Evolutionary conservation across 495 filamentous ascomycete species (phyloP), one percentile per base, ranked within the genome.

Genomic region (Tuber aestivum): DNA sequence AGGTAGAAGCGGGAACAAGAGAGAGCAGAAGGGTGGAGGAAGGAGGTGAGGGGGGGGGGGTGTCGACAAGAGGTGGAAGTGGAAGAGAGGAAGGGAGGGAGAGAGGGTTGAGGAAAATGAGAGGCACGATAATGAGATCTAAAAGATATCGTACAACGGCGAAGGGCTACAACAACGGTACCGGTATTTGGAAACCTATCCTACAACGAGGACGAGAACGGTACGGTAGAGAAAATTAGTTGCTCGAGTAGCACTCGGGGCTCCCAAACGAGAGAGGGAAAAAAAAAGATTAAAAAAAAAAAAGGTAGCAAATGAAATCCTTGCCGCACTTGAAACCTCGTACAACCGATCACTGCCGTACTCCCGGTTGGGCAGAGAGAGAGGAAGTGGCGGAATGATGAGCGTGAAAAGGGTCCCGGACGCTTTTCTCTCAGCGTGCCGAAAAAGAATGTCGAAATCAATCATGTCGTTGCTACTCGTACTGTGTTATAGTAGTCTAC

Each of bases 321-420:
- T 50, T 79, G 78, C 77, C 48, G 40, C 35, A 79, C 73, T 79
- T 79, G 78, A 79, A 79, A 79, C 78, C 78, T 73, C 78, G 78
- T 79, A 79, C 78, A 79, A 79, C 78, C 78, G 78, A 79, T 75
- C 72, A 79, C 76, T 75, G 76, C 65, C 72, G 76, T 75, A 77
- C 41, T 75, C 72, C 77, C 76, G 72, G 76, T 79, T 79, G 70
- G 76, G 41, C 41, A 14, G 69, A 69, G 32, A 68, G 42, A 70
- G n/a, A n/a, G n/a, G n/a, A 56, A 45, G 78, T 79, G 78, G 76
- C 78, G 72, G 77, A 75, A 74, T 79, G 71, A 56, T 56, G 50
- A 56, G 23, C 8, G 23, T 12, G 23, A 14, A 32, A 65, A 65
- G n/a, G n/a, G 56, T 65, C n/a, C 27, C n/a, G 10, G n/a, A 65